Conservation (phyloP, 129 eudicot species). For the Pseudognaphalium luteoalbum region DNA sequence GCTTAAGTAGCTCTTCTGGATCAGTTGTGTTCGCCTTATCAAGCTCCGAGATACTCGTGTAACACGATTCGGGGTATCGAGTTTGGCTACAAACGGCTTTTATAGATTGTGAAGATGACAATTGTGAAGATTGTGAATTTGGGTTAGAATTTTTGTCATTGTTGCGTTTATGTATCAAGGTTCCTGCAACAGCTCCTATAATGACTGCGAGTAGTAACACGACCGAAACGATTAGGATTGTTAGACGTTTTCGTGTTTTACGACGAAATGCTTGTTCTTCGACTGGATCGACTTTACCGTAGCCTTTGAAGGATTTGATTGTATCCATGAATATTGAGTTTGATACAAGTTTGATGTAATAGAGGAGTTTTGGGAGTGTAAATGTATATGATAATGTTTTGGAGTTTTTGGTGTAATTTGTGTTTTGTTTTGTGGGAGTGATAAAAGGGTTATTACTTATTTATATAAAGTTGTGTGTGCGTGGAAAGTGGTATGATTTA, state of each 20-base stretch:
- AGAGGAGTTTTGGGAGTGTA: background rate
- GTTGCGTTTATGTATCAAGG: slow-evolving; percentile 45
- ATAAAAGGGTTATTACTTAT: background rate
- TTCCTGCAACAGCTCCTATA: slow-evolving; percentile 62
- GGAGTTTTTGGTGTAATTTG: background rate
- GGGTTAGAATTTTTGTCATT: background rate
- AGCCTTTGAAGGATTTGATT: slow-evolving; percentile 76
- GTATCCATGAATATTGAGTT: slow-evolving; percentile 51
- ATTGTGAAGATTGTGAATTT: slow-evolving; percentile 11
- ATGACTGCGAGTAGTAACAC: slow-evolving; percentile 48
- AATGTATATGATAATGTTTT: background rate
- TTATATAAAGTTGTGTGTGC: background rate
- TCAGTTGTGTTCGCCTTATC: slow-evolving; percentile 41
- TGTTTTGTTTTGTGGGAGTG: background rate
- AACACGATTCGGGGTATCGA: slow-evolving; percentile 57
- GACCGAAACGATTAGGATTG: slow-evolving; percentile 50
- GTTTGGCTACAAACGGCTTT: slow-evolving; percentile 68
- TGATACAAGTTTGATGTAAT: background rate
- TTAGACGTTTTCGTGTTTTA: slow-evolving; percentile 62
- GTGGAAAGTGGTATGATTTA: too few species aligned
- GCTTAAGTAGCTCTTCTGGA: slow-evolving; percentile 55
- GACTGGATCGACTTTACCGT: slow-evolving; percentile 65
- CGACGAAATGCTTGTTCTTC: slow-evolving; percentile 68
- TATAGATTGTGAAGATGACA: slow-evolving; percentile 44
- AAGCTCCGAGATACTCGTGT: slow-evolving; percentile 44